Percentiles rank a stretch among this genome's conserved stretches.
phyloP scores from a whole-genome alignment of 306 rosid genomes.

The Calophaca sinica region DNA sequence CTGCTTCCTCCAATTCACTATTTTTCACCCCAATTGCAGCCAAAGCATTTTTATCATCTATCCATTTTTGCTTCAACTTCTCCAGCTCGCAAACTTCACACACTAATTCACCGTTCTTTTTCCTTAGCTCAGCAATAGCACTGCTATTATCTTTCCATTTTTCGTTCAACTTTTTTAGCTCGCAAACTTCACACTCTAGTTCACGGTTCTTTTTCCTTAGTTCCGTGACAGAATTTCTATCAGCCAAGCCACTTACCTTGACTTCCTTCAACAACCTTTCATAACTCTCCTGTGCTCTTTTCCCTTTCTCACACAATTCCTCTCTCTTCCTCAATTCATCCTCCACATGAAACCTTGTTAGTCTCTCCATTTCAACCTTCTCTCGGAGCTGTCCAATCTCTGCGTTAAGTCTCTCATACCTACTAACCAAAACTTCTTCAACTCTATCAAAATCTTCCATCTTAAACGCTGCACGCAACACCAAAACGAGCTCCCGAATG shows the following conservation, averaged over 20 bases:
- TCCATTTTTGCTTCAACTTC: constrained; percentile 8
- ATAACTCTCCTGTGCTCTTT: background rate
- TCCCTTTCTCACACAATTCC: constrained; percentile 20
- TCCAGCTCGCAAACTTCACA: background rate
- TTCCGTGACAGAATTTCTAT: background rate
- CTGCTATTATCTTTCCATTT: background rate
- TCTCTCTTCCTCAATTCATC: constrained; percentile 32
- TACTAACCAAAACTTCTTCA: constrained; percentile 21
- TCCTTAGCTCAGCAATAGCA: background rate
- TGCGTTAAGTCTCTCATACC: background rate
- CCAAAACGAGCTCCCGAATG: constrained; percentile 25
- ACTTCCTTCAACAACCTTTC: constrained; percentile 43
- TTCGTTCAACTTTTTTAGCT: constrained; percentile 12
- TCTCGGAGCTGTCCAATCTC: background rate
- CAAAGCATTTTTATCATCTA: constrained; percentile 2
- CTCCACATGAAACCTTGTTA: constrained; percentile 6
- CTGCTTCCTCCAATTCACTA: constrained; percentile 20
- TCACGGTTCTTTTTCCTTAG: background rate
- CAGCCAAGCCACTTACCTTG: background rate
- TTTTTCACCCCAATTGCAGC: constrained; percentile 15
- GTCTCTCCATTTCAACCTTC: constrained; percentile 2
- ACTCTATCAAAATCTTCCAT: constrained; percentile 5
- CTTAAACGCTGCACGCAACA: constrained; percentile 5
- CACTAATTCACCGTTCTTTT: background rate
- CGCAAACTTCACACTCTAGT: background rate